phyloP scores from a whole-genome alignment of 257 asterid species.

The Euphrasia confusa region DNA sequence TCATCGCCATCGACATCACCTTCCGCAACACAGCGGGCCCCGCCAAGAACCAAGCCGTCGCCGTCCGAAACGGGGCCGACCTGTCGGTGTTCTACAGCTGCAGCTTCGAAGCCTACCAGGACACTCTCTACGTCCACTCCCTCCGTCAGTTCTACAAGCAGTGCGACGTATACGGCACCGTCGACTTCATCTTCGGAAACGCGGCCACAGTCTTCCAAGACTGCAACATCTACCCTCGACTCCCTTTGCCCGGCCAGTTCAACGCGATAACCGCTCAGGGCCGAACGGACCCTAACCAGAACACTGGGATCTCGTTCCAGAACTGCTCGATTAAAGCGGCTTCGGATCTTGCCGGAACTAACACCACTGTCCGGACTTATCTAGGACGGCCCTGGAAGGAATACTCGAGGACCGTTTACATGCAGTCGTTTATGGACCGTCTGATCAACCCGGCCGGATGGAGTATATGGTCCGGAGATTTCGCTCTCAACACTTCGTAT shows the following conservation, averaged over 20 bases:
- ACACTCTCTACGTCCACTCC: constrained; percentile 62
- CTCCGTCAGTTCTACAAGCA: constrained; percentile 68
- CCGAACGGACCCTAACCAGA: constrained; percentile 61
- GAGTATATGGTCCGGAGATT: constrained; percentile 61
- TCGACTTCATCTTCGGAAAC: constrained; percentile 81
- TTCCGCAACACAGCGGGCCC: constrained; percentile 83
- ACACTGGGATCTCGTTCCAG: constrained; percentile 70
- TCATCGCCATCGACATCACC: constrained; percentile 50
- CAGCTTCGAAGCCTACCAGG: constrained; percentile 82
- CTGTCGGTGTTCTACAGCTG: constrained; percentile 68
- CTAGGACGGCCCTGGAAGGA: constrained; percentile 85
- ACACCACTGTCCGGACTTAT: constrained; percentile 30
- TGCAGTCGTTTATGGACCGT: constrained; percentile 44
- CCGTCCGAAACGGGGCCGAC: constrained; percentile 68
- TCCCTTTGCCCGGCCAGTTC: constrained; percentile 55
- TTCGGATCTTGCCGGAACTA: constrained; percentile 37
- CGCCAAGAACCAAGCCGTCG: constrained; percentile 72
- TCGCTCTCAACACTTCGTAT: constrained; percentile 58
- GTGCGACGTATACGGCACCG: constrained; percentile 72
- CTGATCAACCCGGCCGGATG: constrained; percentile 50
- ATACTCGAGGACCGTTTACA: constrained; percentile 54
- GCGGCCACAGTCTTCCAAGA: constrained; percentile 61
- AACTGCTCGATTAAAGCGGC: constrained; percentile 54
- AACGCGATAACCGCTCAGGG: constrained; percentile 80
- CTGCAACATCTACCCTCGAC: constrained; percentile 59